Evolutionary conservation across 176 grass and related monocot genomes (phyloP).

Genomic region (Cymbopogon citratus): DNA sequence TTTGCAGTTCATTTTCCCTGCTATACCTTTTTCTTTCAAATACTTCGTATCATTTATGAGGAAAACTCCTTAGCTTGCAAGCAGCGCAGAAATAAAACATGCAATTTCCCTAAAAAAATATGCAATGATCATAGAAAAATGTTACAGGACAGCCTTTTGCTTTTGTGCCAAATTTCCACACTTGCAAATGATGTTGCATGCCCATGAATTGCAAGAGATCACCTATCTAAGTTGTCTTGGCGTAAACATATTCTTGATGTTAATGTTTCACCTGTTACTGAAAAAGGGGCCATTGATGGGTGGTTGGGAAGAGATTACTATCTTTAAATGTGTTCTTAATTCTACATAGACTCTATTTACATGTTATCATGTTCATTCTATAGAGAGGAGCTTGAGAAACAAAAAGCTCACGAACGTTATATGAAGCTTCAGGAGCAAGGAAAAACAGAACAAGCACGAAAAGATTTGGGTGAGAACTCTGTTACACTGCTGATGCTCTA

Average conservation of each 20-base stretch:
- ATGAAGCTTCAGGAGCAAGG: slow-evolving; percentile 99
- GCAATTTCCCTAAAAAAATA: not conserved
- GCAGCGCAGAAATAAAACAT: not conserved
- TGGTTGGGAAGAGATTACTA: not conserved
- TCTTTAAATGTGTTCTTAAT: not conserved
- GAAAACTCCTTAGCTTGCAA: not conserved
- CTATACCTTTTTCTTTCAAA: not conserved
- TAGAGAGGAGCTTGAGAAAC: slow-evolving; percentile 97
- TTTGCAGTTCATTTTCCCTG: not conserved
- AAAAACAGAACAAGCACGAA: slow-evolving; percentile 88
- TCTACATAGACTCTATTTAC: not conserved
- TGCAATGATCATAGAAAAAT: not conserved
- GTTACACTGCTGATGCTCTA: not conserved
- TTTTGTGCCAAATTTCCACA: not conserved
- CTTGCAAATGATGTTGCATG: not conserved
- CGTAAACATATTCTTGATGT: not conserved
- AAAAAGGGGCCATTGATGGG: not conserved
- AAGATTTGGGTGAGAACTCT: slow-evolving; percentile 85
- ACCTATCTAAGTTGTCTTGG: too few relatives aligned
- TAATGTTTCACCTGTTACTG: not conserved
- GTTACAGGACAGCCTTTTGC: not conserved
- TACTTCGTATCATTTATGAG: not conserved
- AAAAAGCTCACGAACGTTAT: slow-evolving; percentile 92
- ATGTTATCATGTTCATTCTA: not conserved
- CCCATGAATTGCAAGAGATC: not conserved